phyloP scores from a whole-genome alignment of 1,139 yeast genomes.

The Scheffersomyces quercinus region DNA sequence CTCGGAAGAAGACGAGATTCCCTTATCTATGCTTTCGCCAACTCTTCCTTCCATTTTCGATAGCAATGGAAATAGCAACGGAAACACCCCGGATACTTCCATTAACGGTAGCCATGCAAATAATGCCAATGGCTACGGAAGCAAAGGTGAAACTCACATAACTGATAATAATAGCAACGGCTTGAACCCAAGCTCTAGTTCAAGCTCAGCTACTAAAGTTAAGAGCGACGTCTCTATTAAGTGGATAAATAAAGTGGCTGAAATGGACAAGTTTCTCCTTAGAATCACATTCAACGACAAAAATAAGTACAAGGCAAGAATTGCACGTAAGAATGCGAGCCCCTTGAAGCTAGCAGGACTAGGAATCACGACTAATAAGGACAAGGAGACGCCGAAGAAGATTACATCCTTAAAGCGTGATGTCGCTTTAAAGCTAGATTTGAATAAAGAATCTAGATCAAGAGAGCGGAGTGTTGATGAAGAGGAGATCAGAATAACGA shows the following conservation, averaged over 20 bases:
- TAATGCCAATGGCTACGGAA: background rate
- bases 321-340: conserved; percentile 2
- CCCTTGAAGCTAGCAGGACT: conserved; percentile 17
- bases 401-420: background rate
- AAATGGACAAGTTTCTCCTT: conserved; percentile 23
- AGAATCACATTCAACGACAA: conserved; percentile 26
- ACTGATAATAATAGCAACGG: background rate
- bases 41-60: conserved; percentile 35
- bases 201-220: no score
- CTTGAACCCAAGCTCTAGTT: background rate
- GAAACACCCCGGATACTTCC: background rate
- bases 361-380: conserved; percentile 17
- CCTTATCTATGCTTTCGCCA: conserved; percentile 36
- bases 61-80: conserved; percentile 1
- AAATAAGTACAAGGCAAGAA: conserved; percentile 14
- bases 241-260: conserved; percentile 32
- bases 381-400: conserved; percentile 1
- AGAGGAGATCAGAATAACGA: conserved; percentile 5
- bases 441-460: background rate
- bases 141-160: background rate
- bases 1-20: conserved; percentile 21
- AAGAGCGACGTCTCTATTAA: background rate
- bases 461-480: background rate
- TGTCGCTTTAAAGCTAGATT: background rate
- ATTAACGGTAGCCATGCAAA: background rate